Evolutionary conservation across 2,329 filamentous ascomycete genomes (phyloP), one percentile per base, ranked within the genome.

Genomic region (Shiraia sp.): DNA sequence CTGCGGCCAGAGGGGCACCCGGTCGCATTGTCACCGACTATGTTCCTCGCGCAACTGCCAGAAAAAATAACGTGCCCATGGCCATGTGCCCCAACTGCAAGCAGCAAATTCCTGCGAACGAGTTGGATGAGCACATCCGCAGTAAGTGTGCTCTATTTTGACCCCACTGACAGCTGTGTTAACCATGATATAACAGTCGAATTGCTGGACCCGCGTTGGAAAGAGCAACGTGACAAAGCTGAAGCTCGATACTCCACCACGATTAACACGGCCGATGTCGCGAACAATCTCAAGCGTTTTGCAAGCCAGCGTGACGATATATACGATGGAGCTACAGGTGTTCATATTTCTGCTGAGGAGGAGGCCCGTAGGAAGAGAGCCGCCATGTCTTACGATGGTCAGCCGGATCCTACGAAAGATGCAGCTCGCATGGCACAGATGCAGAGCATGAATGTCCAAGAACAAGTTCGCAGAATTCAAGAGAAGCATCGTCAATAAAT

Each of bases 221-320:
- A 95, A 68, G 91, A 96, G 66, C 91, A 97, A 68, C 90, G 90
- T 56, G 87, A 88, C 43, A 95, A 95, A 68, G 84, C 88, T 12
- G 90, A 96, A 32, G 83, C 87, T 10, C 86, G 92, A 49, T 89
- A 87, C 51, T 82, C 88, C 1, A 91, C 88, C 0, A 95, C 90
- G 8, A 96, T 95, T 59, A 88, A 87, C 1, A 92, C 89, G 3
- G 82, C 80, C 24, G 92, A 97, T 57, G 90, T 95, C 32, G 91
- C 90, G 36, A 91, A 90, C 68, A 96, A 97, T 66, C 80, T 97
- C 50, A 97, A 97, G 76, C 86, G 92, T n/a, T 78, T 97, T 36
- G 90, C 91, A 16, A 91, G 88, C 54, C 88, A 95, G 69, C 82
- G 92, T 32, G 86, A 81, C 53, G 92, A 96, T 60, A 81, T 96